Evolutionary conservation across 257 asterid genomes (phyloP).

Genomic region (Cruciata laevipes): DNA sequence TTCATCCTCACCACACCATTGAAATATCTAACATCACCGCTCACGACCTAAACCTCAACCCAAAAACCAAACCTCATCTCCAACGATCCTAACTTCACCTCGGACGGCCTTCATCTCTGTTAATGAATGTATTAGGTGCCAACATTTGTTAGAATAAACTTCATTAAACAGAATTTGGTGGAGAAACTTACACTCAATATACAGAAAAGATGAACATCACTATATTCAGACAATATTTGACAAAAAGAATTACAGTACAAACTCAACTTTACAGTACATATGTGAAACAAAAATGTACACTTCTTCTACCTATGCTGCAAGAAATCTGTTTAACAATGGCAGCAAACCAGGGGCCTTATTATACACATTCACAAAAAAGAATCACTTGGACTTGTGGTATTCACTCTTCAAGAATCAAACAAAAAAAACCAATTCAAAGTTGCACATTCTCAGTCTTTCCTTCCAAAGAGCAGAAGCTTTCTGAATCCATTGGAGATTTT

Average conservation of each 20-base stretch:
- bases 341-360: slow-evolving; percentile 23
- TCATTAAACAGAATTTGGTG: too few relatives aligned
- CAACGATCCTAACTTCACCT: too few relatives aligned
- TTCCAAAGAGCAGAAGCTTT: slow-evolving; percentile 61
- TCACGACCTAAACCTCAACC: too few relatives aligned
- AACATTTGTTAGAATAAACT: too few relatives aligned
- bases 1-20: too few relatives aligned
- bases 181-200: not conserved
- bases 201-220: not conserved
- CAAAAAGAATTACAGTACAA: not conserved
- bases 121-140: too few relatives aligned
- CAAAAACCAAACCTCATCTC: too few relatives aligned
- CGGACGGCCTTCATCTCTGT: too few relatives aligned
- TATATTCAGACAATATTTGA: not conserved
- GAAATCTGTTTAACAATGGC: slow-evolving; percentile 14
- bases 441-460: slow-evolving; percentile 33
- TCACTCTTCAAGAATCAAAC: slow-evolving; percentile 13
- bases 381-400: not conserved
- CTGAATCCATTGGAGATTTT: slow-evolving; percentile 64
- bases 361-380: slow-evolving; percentile 1
- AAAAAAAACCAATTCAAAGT: not conserved
- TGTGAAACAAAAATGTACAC: slow-evolving; percentile 6
- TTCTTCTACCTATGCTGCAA: not conserved
- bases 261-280: slow-evolving; percentile 4
- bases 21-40: too few relatives aligned